Percentiles rank a stretch among this genome's conserved stretches.
These are phyloP conservation scores for Rhizopus delemar DNA, from an alignment of 371 early-diverging fungal species.

Conservation along the genomic window DNA sequence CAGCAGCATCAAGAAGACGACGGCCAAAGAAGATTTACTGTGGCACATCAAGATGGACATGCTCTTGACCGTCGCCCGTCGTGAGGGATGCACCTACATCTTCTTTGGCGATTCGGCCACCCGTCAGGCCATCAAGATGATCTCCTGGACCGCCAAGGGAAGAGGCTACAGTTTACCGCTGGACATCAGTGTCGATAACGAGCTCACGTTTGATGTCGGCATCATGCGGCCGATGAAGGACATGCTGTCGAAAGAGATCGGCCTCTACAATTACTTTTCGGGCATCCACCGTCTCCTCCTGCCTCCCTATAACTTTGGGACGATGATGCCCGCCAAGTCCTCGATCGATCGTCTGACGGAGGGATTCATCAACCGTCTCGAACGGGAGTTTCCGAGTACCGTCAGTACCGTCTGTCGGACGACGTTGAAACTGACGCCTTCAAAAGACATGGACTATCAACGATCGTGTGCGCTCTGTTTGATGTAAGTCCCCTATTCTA, in stretches of 20 bases:
- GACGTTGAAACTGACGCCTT: conserved; percentile 69
- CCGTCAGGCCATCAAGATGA: conserved; percentile 76
- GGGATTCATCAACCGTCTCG: conserved; percentile 79
- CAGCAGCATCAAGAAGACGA: conserved; percentile 42
- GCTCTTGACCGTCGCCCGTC: conserved; percentile 41
- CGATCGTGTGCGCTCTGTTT: conserved; percentile 58
- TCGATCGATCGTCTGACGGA: conserved; percentile 77
- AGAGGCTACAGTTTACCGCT: conserved; percentile 83
- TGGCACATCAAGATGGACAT: conserved; percentile 64
- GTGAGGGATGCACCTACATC: conserved; percentile 64
- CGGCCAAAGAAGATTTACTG: conserved; percentile 62
- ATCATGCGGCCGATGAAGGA: conserved; percentile 84
- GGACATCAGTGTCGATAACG: conserved; percentile 68
- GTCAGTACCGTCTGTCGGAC: conserved; percentile 86
- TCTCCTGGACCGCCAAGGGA: conserved; percentile 80
- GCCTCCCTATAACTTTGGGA: conserved; percentile 53
- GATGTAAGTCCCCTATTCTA: conserved; percentile 37
- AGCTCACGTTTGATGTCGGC: conserved; percentile 44
- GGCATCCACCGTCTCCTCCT: conserved; percentile 46
- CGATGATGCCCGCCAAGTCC: conserved; percentile 56
- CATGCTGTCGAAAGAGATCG: conserved; percentile 78
- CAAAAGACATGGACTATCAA: conserved; percentile 40
- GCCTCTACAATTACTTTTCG: conserved; percentile 63
- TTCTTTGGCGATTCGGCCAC: conserved; percentile 82
- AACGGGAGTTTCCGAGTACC: conserved; percentile 84